phyloP scores from a whole-genome alignment of 768 basidiomycete genomes.

The Dictyophora rubrovolvata region DNA sequence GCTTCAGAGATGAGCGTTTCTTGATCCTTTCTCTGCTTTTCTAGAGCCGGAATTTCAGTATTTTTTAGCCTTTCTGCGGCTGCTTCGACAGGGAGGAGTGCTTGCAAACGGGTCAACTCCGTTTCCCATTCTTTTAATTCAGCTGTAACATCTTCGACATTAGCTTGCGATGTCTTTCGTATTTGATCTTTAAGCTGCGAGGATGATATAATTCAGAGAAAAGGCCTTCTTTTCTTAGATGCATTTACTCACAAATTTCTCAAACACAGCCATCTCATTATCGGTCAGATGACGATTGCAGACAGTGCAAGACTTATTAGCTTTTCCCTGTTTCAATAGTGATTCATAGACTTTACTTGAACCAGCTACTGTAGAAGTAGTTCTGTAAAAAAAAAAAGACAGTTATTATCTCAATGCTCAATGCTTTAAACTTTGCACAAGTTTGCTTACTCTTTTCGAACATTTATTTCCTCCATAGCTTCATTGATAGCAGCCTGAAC shows the following conservation, averaged over 20 bases:
- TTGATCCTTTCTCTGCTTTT: slow-evolving; percentile 47
- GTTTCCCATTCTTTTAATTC: slow-evolving; percentile 52
- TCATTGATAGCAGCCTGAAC: slow-evolving; percentile 42
- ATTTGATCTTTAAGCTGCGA: slow-evolving; percentile 55
- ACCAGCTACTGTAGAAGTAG: slow-evolving; percentile 20
- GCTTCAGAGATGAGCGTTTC: slow-evolving; percentile 46
- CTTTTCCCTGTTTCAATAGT: slow-evolving; percentile 47
- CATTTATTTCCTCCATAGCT: slow-evolving; percentile 33
- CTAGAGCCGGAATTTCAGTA: slow-evolving; percentile 57
- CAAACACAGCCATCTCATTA: slow-evolving; percentile 47
- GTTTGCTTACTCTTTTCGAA: slow-evolving; percentile 30
- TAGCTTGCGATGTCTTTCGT: slow-evolving; percentile 41
- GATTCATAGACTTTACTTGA: slow-evolving; percentile 40
- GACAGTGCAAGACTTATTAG: slow-evolving; percentile 59
- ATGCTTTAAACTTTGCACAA: too few relatives aligned
- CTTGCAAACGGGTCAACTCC: slow-evolving; percentile 47
- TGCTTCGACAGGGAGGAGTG: slow-evolving; percentile 46
- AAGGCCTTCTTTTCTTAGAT: not conserved
- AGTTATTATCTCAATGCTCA: not conserved
- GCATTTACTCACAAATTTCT: slow-evolving; percentile 49
- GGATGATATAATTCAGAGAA: not conserved
- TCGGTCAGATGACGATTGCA: slow-evolving; percentile 64
- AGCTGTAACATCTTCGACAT: slow-evolving; percentile 29
- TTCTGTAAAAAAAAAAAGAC: slow-evolving; percentile 17
- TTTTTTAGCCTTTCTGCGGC: slow-evolving; percentile 42